Conservation (phyloP, 1,284 basidiomycete species). For the Sanghuangporus weigelae region DNA sequence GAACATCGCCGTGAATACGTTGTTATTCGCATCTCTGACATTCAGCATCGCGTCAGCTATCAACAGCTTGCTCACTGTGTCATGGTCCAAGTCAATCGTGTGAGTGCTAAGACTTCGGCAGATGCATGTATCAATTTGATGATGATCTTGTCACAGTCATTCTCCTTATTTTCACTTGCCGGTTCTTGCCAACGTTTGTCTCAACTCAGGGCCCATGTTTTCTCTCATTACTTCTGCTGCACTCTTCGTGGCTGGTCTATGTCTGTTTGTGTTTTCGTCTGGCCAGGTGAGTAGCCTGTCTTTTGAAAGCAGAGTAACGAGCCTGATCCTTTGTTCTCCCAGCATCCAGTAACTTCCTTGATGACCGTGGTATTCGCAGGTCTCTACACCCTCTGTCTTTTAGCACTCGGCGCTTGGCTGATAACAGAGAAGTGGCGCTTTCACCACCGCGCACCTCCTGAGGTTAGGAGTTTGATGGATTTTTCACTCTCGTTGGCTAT, state of each 20-base stretch:
- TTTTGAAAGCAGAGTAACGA: background rate
- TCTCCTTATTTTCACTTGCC: background rate
- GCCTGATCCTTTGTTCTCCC: background rate
- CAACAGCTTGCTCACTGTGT: slow-evolving; percentile 4
- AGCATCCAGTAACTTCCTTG: no score
- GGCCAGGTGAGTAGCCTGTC: background rate
- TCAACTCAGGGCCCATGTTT: background rate
- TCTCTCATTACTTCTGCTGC: slow-evolving; percentile 1
- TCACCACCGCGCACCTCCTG: no score
- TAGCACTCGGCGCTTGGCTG: no score
- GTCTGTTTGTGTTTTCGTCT: background rate
- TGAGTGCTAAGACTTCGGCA: background rate
- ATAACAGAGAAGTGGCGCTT: no score
- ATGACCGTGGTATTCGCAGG: no score
- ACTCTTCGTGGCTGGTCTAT: slow-evolving; percentile 1
- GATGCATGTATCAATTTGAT: background rate
- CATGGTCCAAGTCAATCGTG: slow-evolving; percentile 9
- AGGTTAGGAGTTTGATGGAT: no score
- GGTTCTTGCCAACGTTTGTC: background rate
- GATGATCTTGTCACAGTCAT: background rate
- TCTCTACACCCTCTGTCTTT: no score
- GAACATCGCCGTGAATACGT: slow-evolving; percentile 4
- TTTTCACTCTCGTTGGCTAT: no score
- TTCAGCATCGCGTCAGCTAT: slow-evolving; percentile 12
- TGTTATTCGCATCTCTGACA: slow-evolving; percentile 8